Conservation (phyloP, 768 basidiomycete genomes). For the Amanita thiersii region DNA sequence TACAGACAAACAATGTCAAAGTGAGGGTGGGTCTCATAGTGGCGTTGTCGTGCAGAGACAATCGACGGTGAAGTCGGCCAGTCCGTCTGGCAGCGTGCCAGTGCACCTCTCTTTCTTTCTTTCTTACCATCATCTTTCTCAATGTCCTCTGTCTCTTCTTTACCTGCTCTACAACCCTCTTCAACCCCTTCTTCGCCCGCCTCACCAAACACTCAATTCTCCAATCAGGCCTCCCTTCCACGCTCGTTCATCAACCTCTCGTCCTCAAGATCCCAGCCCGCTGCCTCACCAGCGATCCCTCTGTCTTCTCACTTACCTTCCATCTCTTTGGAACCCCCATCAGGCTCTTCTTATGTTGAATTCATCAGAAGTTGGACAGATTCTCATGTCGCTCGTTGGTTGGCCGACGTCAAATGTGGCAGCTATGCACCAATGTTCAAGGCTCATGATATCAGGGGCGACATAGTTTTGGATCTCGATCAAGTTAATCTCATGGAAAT, state of each 20-base stretch:
- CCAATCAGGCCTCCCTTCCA: conserved; percentile 22
- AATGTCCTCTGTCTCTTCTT: conserved; percentile 26
- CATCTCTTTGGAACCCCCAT: conserved; percentile 45
- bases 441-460: conserved; percentile 85
- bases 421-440: conserved; percentile 64
- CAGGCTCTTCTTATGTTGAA: conserved; percentile 50
- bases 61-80: no score
- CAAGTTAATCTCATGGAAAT: conserved; percentile 84
- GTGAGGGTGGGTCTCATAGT: no score
- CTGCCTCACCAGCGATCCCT: conserved; percentile 31
- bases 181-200: conserved; percentile 37
- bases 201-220: conserved; percentile 32
- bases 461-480: conserved; percentile 88
- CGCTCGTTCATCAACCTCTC: conserved; percentile 34
- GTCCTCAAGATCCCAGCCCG: conserved; percentile 26
- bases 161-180: conserved; percentile 23
- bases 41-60: no score
- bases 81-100: not conserved
- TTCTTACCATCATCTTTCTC: not conserved
- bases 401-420: conserved; percentile 68
- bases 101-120: not conserved
- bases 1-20: no score
- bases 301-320: conserved; percentile 23
- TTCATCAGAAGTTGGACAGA: conserved; percentile 70
- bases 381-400: conserved; percentile 66